Conservation (phyloP, 768 basidiomycete species). For the Rhizopogon vinicolor region DNA sequence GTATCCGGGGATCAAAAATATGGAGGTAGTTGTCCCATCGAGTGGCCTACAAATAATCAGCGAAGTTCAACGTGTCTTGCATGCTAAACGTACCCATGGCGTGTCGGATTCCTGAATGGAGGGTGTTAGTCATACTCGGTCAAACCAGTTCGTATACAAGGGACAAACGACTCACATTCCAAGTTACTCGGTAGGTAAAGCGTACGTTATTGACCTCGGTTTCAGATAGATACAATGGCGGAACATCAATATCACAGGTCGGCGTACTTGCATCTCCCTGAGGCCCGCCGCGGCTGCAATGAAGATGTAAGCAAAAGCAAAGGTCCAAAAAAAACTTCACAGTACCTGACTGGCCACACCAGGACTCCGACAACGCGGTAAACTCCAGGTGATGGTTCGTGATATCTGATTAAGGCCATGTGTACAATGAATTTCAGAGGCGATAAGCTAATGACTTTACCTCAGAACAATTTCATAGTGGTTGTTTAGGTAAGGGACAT, state of each 20-base stretch:
- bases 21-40: conserved; percentile 97
- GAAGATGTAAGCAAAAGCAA: not conserved
- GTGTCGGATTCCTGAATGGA: conserved; percentile 69
- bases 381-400: conserved; percentile 60
- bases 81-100: conserved; percentile 55
- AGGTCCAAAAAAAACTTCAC: no score
- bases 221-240: conserved; percentile 61
- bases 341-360: conserved; percentile 65
- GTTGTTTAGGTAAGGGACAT: conserved; percentile 76
- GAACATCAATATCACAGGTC: conserved; percentile 46
- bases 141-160: not conserved
- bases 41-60: conserved; percentile 58
- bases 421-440: not conserved
- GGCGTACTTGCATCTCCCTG: conserved; percentile 37
- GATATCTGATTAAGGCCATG: conserved; percentile 55
- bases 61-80: not conserved
- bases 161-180: conserved; percentile 55
- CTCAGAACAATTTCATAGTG: conserved; percentile 86
- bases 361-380: conserved; percentile 90
- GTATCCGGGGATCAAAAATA: conserved; percentile 89
- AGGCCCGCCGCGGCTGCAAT: conserved; percentile 55
- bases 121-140: not conserved
- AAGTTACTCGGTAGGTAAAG: conserved; percentile 86
- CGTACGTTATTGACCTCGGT: conserved; percentile 55
- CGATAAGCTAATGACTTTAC: conserved; percentile 30